Evolutionary conservation across 805 yeast species (phyloP).

Genomic region (Zygosaccharomyces bailii): DNA sequence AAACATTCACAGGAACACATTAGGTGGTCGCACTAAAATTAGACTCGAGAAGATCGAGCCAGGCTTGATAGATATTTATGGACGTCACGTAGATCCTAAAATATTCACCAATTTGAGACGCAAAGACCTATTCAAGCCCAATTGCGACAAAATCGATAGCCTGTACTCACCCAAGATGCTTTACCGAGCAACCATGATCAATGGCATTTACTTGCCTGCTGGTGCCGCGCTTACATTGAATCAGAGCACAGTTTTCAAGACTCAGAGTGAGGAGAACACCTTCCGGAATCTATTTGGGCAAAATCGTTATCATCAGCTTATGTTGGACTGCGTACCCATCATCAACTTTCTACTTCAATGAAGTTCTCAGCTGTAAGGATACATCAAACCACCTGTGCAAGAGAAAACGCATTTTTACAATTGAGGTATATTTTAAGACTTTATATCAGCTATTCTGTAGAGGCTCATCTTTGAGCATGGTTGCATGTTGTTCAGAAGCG

Average conservation of each 20-base stretch:
- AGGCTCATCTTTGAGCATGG: too few relatives aligned
- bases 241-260: conserved; percentile 8
- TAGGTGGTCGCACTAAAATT: conserved; percentile 44
- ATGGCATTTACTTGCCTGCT: conserved; percentile 21
- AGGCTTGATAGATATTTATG: conserved; percentile 42
- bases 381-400: too few relatives aligned
- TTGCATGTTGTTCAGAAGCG: too few relatives aligned
- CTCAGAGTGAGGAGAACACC: conserved; percentile 5
- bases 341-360: conserved; percentile 20
- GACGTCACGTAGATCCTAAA: conserved; percentile 34
- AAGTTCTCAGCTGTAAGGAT: not conserved
- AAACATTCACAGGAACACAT: conserved; percentile 26
- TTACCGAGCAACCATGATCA: conserved; percentile 21
- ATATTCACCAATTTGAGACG: conserved; percentile 12
- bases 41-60: conserved; percentile 44
- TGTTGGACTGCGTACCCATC: conserved; percentile 30
- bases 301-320: conserved; percentile 24
- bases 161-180: conserved; percentile 15
- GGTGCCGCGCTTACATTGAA: conserved; percentile 12
- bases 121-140: conserved; percentile 9
- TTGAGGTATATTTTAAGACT: too few relatives aligned
- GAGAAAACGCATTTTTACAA: too few relatives aligned
- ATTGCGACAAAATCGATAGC: conserved; percentile 16
- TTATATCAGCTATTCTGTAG: too few relatives aligned
- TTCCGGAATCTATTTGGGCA: conserved; percentile 16